These are phyloP conservation scores for Corrigiola litoralis DNA, from an alignment of 179 eudicot genomes.

Conservation along the genomic window DNA sequence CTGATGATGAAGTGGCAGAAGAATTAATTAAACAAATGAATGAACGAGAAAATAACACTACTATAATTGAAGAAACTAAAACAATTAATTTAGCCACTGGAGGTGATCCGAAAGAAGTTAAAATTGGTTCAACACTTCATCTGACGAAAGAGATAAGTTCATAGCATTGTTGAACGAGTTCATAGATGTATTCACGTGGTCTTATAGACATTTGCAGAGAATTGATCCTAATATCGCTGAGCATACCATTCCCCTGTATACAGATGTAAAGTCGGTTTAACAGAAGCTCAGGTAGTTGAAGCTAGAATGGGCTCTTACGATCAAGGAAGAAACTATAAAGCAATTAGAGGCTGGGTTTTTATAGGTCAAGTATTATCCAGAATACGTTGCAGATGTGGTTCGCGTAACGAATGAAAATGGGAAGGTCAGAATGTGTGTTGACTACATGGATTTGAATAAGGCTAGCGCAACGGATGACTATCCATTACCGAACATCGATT, in stretches of 20 bases:
- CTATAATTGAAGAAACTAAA: no score
- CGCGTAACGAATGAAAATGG: background rate
- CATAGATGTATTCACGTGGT: background rate
- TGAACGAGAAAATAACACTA: no score
- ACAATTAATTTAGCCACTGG: no score
- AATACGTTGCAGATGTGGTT: background rate
- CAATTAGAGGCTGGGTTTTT: background rate
- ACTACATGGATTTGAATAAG: no score
- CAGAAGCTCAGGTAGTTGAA: background rate
- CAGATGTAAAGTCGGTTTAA: background rate
- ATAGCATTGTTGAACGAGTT: no score
- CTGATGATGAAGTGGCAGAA: no score
- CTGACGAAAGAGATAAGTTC: no score
- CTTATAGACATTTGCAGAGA: background rate
- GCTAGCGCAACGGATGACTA: background rate
- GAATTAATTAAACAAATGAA: no score
- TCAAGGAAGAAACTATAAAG: background rate
- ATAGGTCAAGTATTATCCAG: background rate
- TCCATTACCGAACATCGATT: background rate
- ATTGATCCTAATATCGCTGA: background rate
- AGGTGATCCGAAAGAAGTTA: no score
- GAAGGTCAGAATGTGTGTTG: no score
- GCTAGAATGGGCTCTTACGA: background rate
- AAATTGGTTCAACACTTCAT: no score
- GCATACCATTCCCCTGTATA: background rate